Percentiles rank a stretch among this genome's conserved stretches.
These are phyloP conservation scores for Malus sylvestris DNA, from an alignment of 306 rosid species.

Conservation along the genomic window DNA sequence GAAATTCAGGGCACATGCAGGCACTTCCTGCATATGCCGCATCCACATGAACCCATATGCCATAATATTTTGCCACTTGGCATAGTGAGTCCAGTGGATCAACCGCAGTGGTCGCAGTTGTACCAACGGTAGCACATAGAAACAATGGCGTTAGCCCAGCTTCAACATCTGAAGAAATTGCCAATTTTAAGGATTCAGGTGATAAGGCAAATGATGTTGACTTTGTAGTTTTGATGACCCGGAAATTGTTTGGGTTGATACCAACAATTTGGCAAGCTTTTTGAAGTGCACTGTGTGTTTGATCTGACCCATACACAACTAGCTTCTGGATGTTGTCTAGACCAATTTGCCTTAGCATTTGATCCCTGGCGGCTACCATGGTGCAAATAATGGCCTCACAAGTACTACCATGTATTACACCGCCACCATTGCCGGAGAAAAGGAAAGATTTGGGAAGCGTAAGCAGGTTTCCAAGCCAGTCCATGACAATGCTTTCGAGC, in stretches of 20 bases:
- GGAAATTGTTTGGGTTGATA: neutral
- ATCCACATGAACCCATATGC: conserved; percentile 9
- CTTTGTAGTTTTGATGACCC: neutral
- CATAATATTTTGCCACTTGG: neutral
- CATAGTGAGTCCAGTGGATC: conserved; percentile 7
- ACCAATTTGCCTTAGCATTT: neutral
- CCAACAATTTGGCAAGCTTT: conserved; percentile 9
- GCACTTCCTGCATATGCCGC: neutral
- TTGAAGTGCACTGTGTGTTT: conserved; percentile 2
- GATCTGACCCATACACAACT: conserved; percentile 7
- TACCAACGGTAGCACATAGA: neutral
- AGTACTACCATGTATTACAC: neutral
- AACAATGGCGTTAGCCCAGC: neutral
- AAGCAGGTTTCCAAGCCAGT: conserved; percentile 8
- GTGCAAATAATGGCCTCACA: conserved; percentile 17
- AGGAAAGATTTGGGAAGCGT: neutral
- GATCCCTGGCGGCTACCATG: conserved; percentile 2
- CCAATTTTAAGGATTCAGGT: neutral
- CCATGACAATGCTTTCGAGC: conserved; percentile 7
- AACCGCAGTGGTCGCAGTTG: neutral
- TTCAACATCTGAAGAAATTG: neutral
- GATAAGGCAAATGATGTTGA: neutral
- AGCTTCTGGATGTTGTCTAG: neutral
- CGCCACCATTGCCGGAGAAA: conserved; percentile 10
- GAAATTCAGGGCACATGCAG: conserved; percentile 3